Base-by-base conservation (phyloP, 495 filamentous ascomycete species). In the Penicillium coffeae region DNA sequence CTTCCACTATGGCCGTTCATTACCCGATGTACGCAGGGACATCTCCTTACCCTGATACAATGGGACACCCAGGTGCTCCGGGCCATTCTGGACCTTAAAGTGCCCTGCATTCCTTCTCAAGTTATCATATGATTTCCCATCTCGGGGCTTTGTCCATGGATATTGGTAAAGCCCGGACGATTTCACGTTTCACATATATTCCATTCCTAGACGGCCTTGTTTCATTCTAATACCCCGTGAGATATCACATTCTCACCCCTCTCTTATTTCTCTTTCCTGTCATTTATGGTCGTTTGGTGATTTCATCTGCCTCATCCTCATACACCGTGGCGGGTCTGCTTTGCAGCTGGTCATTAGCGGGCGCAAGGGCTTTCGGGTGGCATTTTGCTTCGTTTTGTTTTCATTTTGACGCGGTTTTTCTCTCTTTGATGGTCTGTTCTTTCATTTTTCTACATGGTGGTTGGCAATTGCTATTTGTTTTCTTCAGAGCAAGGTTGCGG, bases 261-360 rank as follows among this genome's bases (percentile, higher is more conserved):
- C 56, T 57, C 14, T 20, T 16, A 34, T 32, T 44, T 44, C 42
- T 44, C 47, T 41, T 54, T 15, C 19, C 27, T 47, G 21, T 46
- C 46, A n/a, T 3, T n/a, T 20, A 47, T 38, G 59, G 51, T 18
- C 16, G 14, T 53, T 54, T 49, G 35, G 38, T 14, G n/a, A 1
- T 40, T 40, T 43, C 34, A 50, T 55, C 58, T 52, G 51, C 55
- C 56, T 58, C 38, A 57, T 56, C 41, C 55, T 62, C 59, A 64
- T 61, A 59, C 48, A 53, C 52, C 63, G 55, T 62, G 52, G 58
- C 58, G 38, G 51, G 59, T 68, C 58, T 58, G 48, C 63, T 62
- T 64, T 54, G 56, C 63, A 69, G 69, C 66, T 68, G 52, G 54
- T 66, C 64, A 70, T 70, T 66, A 72, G 69, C 69, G 67, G 69